A percentile compares a stretch with the other conserved stretches of the same genome.
Evolutionary conservation across 1,139 yeast species (phyloP).

Genomic region (Saccharomycopsis hybrid): DNA sequence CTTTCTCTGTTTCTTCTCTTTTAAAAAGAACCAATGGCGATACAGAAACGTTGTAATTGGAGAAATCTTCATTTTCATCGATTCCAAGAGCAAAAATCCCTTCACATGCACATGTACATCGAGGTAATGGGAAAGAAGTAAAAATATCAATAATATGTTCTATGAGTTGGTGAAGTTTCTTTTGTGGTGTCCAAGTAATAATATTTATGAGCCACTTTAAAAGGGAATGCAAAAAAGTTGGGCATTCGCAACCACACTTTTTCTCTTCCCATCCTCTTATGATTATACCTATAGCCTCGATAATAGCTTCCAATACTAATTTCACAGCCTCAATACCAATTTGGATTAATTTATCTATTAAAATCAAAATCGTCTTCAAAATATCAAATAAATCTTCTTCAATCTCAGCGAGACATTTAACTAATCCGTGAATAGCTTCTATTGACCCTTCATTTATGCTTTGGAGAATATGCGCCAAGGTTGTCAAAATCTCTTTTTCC

Average conservation of each 20-base stretch:
- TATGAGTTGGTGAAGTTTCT: slow-evolving; percentile 10
- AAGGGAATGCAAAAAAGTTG: slow-evolving; percentile 12
- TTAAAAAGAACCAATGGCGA: no score
- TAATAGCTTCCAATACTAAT: slow-evolving; percentile 14
- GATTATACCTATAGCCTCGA: slow-evolving; percentile 9
- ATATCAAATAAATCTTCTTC: slow-evolving; percentile 17
- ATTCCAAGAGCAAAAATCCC: slow-evolving; percentile 9
- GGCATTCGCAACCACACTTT: slow-evolving; percentile 17
- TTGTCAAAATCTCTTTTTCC: slow-evolving; percentile 5
- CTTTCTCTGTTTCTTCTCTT: no score
- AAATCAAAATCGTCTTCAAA: slow-evolving; percentile 12
- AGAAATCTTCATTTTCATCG: slow-evolving; percentile 4
- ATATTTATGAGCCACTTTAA: slow-evolving; percentile 13
- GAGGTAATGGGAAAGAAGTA: slow-evolving; percentile 5
- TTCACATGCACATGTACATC: slow-evolving; percentile 19
- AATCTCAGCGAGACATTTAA: slow-evolving; percentile 7
- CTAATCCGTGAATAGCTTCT: slow-evolving; percentile 6
- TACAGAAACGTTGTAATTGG: no score
- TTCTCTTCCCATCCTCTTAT: slow-evolving; percentile 13
- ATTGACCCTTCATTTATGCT: slow-evolving; percentile 14
- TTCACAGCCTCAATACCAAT: slow-evolving; percentile 13
- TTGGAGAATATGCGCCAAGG: not conserved
- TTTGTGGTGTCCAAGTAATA: slow-evolving; percentile 17
- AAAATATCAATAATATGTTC: slow-evolving; percentile 12
- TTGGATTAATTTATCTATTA: slow-evolving; percentile 16